Percentiles rank a stretch among this genome's conserved stretches.
phyloP scores from a whole-genome alignment of 805 yeast species.

The Spathaspora girioi region DNA sequence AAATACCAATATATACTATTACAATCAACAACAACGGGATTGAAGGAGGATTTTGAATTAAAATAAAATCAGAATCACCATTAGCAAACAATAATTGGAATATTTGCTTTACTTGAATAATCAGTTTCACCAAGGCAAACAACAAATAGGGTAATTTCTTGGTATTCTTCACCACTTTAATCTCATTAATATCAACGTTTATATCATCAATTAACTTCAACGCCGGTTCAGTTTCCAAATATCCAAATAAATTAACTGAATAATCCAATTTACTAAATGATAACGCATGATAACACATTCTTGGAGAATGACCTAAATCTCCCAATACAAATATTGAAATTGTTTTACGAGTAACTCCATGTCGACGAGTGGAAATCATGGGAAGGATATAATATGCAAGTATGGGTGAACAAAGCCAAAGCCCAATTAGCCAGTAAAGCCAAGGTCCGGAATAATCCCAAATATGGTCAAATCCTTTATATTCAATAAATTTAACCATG shows the following conservation, averaged over 20 bases:
- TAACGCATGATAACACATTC: constrained; percentile 87
- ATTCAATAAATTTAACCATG: constrained; percentile 1
- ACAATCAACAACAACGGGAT: constrained; percentile 74
- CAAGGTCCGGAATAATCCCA: constrained; percentile 27
- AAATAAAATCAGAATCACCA: constrained; percentile 60
- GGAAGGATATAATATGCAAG: constrained; percentile 41
- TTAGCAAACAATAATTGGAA: constrained; percentile 46
- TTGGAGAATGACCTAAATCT: constrained; percentile 91
- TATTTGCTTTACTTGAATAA: constrained; percentile 50
- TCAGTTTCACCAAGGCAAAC: constrained; percentile 58
- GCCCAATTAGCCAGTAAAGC: constrained; percentile 41
- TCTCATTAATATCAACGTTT: constrained; percentile 49
- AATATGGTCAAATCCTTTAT: constrained; percentile 15
- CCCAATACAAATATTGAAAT: constrained; percentile 82
- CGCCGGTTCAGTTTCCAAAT: constrained; percentile 57
- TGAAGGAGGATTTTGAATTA: constrained; percentile 91
- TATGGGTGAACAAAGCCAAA: constrained; percentile 47
- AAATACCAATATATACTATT: constrained; percentile 47
- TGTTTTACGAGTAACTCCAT: constrained; percentile 17
- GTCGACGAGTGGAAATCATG: constrained; percentile 20
- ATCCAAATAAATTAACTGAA: constrained; percentile 83
- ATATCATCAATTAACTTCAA: constrained; percentile 46
- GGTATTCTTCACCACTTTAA: constrained; percentile 37
- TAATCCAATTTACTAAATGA: constrained; percentile 70
- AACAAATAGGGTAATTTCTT: constrained; percentile 47